Base-by-base conservation (phyloP, 306 rosid species). In the Cucumis cinereus region DNA sequence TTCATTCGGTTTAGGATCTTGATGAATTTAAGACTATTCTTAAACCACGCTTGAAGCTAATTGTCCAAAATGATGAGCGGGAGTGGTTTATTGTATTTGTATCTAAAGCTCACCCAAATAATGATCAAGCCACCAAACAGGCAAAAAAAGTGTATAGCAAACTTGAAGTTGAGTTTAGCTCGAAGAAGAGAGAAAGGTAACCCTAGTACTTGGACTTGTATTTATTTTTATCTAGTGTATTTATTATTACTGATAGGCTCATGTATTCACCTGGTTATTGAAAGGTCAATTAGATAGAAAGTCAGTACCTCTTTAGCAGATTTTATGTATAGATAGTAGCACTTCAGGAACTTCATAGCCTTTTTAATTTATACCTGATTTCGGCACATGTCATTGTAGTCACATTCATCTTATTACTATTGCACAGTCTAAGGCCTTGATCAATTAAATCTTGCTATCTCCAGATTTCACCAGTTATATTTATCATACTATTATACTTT, bases 21-120 rank as follows among this genome's bases (percentile, higher is more conserved):
- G 98, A 95, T 79, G 99, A 95, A 87, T 95, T 95, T 83, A 95
- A 88, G 88, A 90, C 91, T 81, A 95, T 95, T 82, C 98, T 95
- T 60, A 95, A 95, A 86, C 98, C 99, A 20, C 97, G 99, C 79
- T 81, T 95, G 86, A 95, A 92, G 83, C 84, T 95, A 77, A 95
- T 95, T 80, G 91, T 86, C 85, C 99, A 94, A 87, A 95, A 92
- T 92, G 99, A 95, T 24, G 99, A 95, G 78, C 88, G 90, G 78
- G 99, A 94, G 79, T 94, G 99, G 99, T 95, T 95, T 83, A 89
- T 95, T 79, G 92, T 95, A 79, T 95, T 82, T 53, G 98, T 95
- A 79, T 92, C 98, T 79, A 92, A 87, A 88, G 99, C 93, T 62
- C 91, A 81, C 80, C 92, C 98, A 72, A 89, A 84, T 81, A 90